Conservation (phyloP, 306 rosid species). For the Cicer chorassanicum region DNA sequence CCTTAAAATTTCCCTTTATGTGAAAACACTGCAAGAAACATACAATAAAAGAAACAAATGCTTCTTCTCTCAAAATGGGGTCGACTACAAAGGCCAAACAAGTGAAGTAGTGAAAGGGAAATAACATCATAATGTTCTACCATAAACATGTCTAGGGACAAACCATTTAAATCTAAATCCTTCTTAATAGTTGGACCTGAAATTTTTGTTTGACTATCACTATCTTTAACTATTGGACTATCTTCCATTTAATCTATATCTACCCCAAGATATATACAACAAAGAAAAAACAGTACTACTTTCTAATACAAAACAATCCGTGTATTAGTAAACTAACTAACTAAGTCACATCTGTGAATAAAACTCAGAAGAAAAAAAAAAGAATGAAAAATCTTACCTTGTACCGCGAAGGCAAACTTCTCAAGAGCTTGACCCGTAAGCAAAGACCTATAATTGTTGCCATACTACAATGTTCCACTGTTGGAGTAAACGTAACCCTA, state of each 20-base stretch:
- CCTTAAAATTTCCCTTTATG: background rate
- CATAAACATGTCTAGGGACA: too few species aligned
- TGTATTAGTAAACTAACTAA: background rate
- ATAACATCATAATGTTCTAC: too few species aligned
- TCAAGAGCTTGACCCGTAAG: constrained; percentile 83
- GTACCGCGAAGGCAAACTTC: constrained; percentile 84
- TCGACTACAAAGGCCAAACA: background rate
- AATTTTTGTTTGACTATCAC: too few species aligned
- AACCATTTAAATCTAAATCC: too few species aligned
- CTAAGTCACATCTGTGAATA: constrained; percentile 21
- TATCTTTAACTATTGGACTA: too few species aligned
- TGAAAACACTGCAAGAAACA: background rate
- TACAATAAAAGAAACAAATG: background rate
- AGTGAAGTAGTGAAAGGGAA: too few species aligned
- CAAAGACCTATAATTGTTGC: constrained; percentile 94
- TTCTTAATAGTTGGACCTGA: too few species aligned
- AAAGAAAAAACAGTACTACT: too few species aligned
- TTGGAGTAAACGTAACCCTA: constrained; percentile 95
- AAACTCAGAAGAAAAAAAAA: background rate
- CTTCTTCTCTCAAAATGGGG: background rate
- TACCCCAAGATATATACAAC: too few species aligned
- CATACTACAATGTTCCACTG: constrained; percentile 97
- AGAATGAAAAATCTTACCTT: constrained; percentile 57
- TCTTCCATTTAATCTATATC: too few species aligned
- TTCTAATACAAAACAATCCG: constrained; percentile 3